Base-by-base conservation (phyloP, 2,329 filamentous ascomycete species). In the Calonectria pseudoturangicola region DNA sequence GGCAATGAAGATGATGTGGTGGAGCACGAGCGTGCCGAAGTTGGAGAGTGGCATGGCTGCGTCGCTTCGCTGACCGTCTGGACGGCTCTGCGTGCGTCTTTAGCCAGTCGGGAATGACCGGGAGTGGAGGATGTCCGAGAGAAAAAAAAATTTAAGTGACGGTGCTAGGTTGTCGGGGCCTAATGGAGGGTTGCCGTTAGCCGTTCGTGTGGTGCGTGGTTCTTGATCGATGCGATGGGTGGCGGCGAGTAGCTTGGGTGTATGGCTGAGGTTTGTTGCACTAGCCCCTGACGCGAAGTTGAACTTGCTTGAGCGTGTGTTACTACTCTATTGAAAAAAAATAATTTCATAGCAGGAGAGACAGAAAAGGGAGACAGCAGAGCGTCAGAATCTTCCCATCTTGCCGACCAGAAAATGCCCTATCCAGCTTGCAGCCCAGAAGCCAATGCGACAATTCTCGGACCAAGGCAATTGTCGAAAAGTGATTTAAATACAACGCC, bases 1-100 rank as follows among this genome's bases (percentile, higher is more conserved):
- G 48, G 87, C 88, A 74, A 90, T 82, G 79, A 90, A 90, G 77
- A 89, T 87, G 66, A 89, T 82, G 75, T 89, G 84, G 75, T 88
- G 84, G 64, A 90, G 82, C 74, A 89, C 80, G 41, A 89, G 82
- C n/a, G 88, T 86, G 62, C 88, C 88, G 30, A 90, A 79, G 82
- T 89, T 87, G 77, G 85, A 84, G 71, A 90, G 83, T 79, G 88
- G 86, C 88, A 90, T 90, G 73, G 63, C 43, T 51, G 33, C 62
- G 65, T 64, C 54, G 45, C 39, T 50, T 60, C 36, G 45, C 12
- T 45, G 45, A 12, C 33, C 51, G 41, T 21, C 8, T 21, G 60
- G 45, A 21, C n/a, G 62, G 68, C 41, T 18, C 25, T 21, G 33
- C 33, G 33, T 21, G 33, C 33, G 33, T 36, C 51, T 25, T 60